Base-by-base conservation (phyloP, 805 yeast species). In the Wickerhamomyces bovis region DNA sequence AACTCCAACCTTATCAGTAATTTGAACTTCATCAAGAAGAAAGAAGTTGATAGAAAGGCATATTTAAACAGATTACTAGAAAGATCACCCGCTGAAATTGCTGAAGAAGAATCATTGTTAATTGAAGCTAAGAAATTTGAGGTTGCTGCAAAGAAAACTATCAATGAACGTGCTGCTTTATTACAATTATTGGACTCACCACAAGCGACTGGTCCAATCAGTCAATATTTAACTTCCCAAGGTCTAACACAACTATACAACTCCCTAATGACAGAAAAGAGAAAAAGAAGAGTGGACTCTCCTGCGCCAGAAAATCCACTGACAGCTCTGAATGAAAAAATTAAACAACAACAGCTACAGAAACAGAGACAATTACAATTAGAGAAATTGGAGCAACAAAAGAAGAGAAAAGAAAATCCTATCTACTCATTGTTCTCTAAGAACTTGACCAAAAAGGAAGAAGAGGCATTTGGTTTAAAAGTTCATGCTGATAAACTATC, bases 51-150 rank as follows among this genome's bases (percentile, higher is more conserved):
- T 55, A 77, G 99, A 51, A 94, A 94, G 56, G 77, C 77, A 44
- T 92, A 92, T 60, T 67, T 94, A 41, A 83, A 82, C 55, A 78
- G 87, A 50, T 69, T 94, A 35, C 71, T 92, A 39, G 80, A 81
- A 33, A 72, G 99, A 54, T 81, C 92, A 3, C 97, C 99, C 1
- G 95, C 97, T 0, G 99, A 94, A 62, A 87, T 94, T 40, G 98
- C 98, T 0, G 99, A 94, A 68, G 99, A 94, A 62, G 98, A 94
- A 63, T 89, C 96, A 0, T 71, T 94, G 43, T 87, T 94, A 11
- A 82, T 92, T 26, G 99, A 94, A 62, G 95, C 97, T 3, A 78
- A 95, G 42, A 82, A 92, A 53, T 87, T 94, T 52, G 98, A 94
- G 61, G 77, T 89, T 47, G 87, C 95, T 2, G 95, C 97, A 0